A percentile compares a stretch with the other conserved stretches of the same genome.
Evolutionary conservation across 352 stramenopile genomes (phyloP).

Genomic region (Phytophthora foliorum): DNA sequence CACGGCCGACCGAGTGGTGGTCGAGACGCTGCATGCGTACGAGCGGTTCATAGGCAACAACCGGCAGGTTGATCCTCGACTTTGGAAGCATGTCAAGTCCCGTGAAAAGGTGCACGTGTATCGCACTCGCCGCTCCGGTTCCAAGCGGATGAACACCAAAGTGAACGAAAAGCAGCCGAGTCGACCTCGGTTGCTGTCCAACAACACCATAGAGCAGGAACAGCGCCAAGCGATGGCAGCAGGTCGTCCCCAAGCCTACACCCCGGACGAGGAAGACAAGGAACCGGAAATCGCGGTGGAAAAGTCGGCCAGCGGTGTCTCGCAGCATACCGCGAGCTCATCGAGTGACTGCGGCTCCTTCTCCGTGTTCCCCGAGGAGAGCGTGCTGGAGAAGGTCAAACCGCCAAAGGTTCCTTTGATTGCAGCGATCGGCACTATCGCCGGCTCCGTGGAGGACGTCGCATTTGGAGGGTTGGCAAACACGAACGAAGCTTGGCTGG

Average conservation of each 20-base stretch:
- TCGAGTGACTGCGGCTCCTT: conserved; percentile 52
- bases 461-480: conserved; percentile 51
- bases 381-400: conserved; percentile 49
- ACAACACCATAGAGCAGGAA: conserved; percentile 48
- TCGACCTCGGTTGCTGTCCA: conserved; percentile 56
- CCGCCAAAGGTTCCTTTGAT: conserved; percentile 47
- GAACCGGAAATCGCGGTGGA: conserved; percentile 19
- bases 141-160: conserved; percentile 27
- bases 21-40: conserved; percentile 63
- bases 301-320: conserved; percentile 23
- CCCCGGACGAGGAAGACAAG: conserved; percentile 32
- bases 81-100: conserved; percentile 69
- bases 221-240: conserved; percentile 31
- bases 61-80: conserved; percentile 44
- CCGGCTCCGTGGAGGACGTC: conserved; percentile 57
- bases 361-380: conserved; percentile 47
- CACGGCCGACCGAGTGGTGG: conserved; percentile 65
- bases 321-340: conserved; percentile 44
- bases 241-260: conserved; percentile 36
- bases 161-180: conserved; percentile 41
- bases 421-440: conserved; percentile 42
- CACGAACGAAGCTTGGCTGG: conserved; percentile 46
- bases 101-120: conserved; percentile 72
- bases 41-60: conserved; percentile 57
- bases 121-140: conserved; percentile 51